Evolutionary conservation across 2,329 filamentous ascomycete genomes (phyloP), one percentile per base, ranked within the genome.

Genomic region (Blumeria hordei): DNA sequence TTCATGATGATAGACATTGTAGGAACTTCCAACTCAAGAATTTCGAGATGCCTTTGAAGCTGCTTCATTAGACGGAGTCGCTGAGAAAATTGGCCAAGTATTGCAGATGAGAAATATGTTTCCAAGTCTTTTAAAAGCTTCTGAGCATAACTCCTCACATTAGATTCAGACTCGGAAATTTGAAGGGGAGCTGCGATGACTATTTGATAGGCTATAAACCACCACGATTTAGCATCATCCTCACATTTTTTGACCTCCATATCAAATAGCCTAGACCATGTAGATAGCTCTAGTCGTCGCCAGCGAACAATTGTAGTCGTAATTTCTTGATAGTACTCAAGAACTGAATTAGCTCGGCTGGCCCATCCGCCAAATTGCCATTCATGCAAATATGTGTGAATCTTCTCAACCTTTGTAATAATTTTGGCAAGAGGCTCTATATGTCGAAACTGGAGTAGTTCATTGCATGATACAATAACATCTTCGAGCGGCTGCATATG

Each of bases 151-250:
- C 69, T 67, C 37, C 71, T 69, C 56, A 93, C 68, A 50, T 80
- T 75, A 21, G 75, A 68, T 0, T 71, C 73, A 28, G 75, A 72
- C 56, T 78, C 73, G 0, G 76, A 70, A 57, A 90, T 74, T 18
- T 77, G 75, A 55, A 85, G 71, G 0, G 88, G 83, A 3, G 80
- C 82, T 59, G 80, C 82, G 60, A 98, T 76, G 44, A 94, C 78
- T 4, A 83, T 86, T 67, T 96, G 87, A 63, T 95, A 98, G 0
- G 90, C 88, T 57, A 96, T 76, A 62, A 95, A 98, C 82, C 88
- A 98, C 92, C 92, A 98, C 14, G 83, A 82, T 62, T 80, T 81
- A 2, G 90, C 88, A 63, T 87, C 82, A 52, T 85, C 76, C 21
- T 81, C 72, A 61, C 81, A 88, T 62, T 83, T 87, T 54, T 77